phyloP scores from a whole-genome alignment of 2,329 filamentous ascomycete genomes.

The Basipetospora sp. region DNA sequence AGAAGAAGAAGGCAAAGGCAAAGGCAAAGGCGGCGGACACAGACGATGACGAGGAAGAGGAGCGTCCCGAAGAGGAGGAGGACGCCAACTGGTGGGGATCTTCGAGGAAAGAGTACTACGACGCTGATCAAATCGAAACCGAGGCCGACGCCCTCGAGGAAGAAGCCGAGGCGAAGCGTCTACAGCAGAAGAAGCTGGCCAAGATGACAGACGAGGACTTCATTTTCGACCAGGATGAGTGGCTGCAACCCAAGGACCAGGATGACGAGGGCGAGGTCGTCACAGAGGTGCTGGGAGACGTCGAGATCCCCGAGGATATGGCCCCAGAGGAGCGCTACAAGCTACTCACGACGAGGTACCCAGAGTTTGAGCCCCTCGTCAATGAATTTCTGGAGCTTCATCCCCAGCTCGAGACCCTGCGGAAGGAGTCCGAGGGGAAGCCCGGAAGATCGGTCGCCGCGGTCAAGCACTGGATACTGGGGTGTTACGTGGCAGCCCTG shows the following conservation, averaged over 20 bases:
- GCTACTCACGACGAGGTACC: constrained; percentile 68
- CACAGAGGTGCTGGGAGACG: constrained; percentile 71
- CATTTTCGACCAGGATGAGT: constrained; percentile 79
- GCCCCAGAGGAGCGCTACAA: constrained; percentile 56
- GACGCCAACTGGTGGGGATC: constrained; percentile 70
- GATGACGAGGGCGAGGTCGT: constrained; percentile 43
- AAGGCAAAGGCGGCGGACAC: constrained; percentile 28
- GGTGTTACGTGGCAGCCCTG: constrained; percentile 73
- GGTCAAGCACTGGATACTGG: constrained; percentile 64
- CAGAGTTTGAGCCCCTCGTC: constrained; percentile 77
- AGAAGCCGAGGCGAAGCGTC: constrained; percentile 71
- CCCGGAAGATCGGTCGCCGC: constrained; percentile 40
- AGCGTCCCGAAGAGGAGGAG: constrained; percentile 38
- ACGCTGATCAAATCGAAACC: constrained; percentile 59
- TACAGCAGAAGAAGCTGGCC: constrained; percentile 82
- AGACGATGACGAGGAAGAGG: constrained; percentile 39
- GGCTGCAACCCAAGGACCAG: constrained; percentile 47
- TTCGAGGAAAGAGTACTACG: constrained; percentile 81
- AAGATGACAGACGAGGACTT: constrained; percentile 88
- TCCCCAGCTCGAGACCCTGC: constrained; percentile 44
- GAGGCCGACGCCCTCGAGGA: constrained; percentile 68
- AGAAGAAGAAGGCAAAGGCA: constrained; percentile 11
- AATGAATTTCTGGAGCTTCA: constrained; percentile 67
- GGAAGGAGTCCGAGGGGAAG: constrained; percentile 40
- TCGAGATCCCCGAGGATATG: constrained; percentile 72